These are phyloP conservation scores for Saccharomyces pastorianus DNA, from an alignment of 1,139 yeast species.

Conservation along the genomic window DNA sequence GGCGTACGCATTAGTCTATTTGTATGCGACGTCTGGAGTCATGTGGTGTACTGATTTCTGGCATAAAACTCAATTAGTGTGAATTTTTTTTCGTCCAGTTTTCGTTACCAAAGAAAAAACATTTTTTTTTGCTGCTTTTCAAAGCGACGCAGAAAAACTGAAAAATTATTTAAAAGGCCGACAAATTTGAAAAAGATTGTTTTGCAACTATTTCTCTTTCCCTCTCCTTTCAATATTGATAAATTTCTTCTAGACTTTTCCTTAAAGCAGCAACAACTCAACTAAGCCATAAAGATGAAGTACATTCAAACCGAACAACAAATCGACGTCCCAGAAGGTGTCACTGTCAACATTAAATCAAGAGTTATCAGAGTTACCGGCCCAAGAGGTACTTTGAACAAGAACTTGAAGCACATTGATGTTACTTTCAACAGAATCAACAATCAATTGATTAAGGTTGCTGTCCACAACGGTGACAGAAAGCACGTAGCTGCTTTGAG, in stretches of 20 bases:
- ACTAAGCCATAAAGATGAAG: slow-evolving; percentile 49
- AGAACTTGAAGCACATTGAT: slow-evolving; percentile 90
- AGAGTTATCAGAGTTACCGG: slow-evolving; percentile 88
- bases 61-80: background rate
- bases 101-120: too few relatives aligned
- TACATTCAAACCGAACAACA: slow-evolving; percentile 91
- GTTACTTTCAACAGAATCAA: slow-evolving; percentile 79
- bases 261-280: too few relatives aligned
- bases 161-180: background rate
- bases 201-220: background rate
- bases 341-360: slow-evolving; percentile 83
- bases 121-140: background rate
- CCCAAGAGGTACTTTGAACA: slow-evolving; percentile 94
- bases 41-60: background rate
- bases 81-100: background rate
- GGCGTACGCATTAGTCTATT: background rate
- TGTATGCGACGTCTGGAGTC: background rate
- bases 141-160: background rate
- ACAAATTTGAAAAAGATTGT: background rate
- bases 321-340: slow-evolving; percentile 91
- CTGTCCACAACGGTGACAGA: slow-evolving; percentile 98
- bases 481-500: slow-evolving; percentile 99
- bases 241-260: too few relatives aligned
- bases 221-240: background rate
- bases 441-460: slow-evolving; percentile 69